phyloP scores from a whole-genome alignment of 352 stramenopile species.

The Phytopythium montanum region DNA sequence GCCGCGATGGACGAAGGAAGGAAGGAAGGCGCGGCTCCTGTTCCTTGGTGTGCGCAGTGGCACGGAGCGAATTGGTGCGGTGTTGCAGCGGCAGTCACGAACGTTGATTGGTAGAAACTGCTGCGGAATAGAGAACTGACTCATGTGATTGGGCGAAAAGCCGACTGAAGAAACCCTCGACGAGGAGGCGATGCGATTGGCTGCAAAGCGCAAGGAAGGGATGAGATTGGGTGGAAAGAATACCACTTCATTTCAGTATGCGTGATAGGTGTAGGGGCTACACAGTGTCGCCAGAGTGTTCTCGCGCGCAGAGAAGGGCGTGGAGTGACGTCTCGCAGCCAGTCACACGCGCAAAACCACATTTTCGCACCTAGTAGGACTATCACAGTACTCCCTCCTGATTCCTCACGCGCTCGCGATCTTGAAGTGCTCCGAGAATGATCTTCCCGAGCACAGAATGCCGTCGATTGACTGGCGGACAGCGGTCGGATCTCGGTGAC shows the following conservation, averaged over 20 bases:
- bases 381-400: neutral
- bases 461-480: neutral
- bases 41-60: neutral
- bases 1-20: neutral
- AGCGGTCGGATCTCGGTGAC: neutral
- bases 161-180: too few species aligned
- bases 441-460: neutral
- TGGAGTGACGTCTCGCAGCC: neutral
- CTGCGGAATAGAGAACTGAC: too few species aligned
- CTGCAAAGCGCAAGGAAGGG: neutral
- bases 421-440: too few species aligned
- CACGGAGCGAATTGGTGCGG: neutral
- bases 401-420: too few species aligned
- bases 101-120: neutral
- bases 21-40: neutral
- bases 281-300: neutral
- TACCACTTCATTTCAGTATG: neutral
- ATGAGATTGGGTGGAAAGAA: constrained; percentile 2
- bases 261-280: neutral
- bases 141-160: too few species aligned
- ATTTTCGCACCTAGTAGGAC: neutral
- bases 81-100: neutral
- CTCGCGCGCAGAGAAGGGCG: neutral
- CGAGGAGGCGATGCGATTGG: neutral
- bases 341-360: neutral